Evolutionary conservation across 139 green algal genomes (phyloP).

Genomic region (Pseudopediastrum boryanum): DNA sequence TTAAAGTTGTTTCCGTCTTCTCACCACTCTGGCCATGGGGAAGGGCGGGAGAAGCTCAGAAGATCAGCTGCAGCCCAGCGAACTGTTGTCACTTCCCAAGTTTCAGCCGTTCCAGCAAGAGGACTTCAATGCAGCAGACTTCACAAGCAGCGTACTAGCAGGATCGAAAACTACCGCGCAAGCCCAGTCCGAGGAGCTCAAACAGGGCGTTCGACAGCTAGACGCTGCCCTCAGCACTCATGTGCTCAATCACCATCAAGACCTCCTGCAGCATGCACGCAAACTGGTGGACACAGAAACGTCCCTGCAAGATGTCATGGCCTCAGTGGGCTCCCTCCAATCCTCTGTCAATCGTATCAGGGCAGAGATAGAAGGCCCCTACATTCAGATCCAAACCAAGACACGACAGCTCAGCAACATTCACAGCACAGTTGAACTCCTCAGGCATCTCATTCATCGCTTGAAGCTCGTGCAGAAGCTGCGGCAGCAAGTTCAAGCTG

Average conservation of each 20-base stretch:
- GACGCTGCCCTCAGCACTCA: constrained; percentile 58
- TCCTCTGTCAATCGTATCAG: constrained; percentile 66
- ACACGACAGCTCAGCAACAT: constrained; percentile 65
- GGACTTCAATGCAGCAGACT: constrained; percentile 74
- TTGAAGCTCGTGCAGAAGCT: constrained; percentile 61
- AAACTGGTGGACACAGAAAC: constrained; percentile 63
- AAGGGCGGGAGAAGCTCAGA: no score
- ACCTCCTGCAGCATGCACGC: constrained; percentile 55
- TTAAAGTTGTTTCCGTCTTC: no score
- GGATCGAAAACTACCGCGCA: constrained; percentile 68
- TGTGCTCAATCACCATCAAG: constrained; percentile 56
- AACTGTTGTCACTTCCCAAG: constrained; percentile 14
- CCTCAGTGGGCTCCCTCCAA: constrained; percentile 71
- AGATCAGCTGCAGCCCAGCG: constrained; percentile 20
- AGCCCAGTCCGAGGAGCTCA: constrained; percentile 66
- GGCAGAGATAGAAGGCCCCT: constrained; percentile 69
- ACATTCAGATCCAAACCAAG: constrained; percentile 50
- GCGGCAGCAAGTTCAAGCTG: constrained; percentile 36
- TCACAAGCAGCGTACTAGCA: constrained; percentile 67
- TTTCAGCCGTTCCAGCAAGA: constrained; percentile 44
- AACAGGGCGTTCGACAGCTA: constrained; percentile 62
- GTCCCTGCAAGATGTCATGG: constrained; percentile 60
- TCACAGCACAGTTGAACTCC: constrained; percentile 62
- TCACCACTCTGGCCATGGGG: no score
- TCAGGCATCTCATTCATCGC: constrained; percentile 67